Evolutionary conservation across 2,329 filamentous ascomycete genomes (phyloP), one percentile per base, ranked within the genome.

Genomic region (Fusarium sp.): DNA sequence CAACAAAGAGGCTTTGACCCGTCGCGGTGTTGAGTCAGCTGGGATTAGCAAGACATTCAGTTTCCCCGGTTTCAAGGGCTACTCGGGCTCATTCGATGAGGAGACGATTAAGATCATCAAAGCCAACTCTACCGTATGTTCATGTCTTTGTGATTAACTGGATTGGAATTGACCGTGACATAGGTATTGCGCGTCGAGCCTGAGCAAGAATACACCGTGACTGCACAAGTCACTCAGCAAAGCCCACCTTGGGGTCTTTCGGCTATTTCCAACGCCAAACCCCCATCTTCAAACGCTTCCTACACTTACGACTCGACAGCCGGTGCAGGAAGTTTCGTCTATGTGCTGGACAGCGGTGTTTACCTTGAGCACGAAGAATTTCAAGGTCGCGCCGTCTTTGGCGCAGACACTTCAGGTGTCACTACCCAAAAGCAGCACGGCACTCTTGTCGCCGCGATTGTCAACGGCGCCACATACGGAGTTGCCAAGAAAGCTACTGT

Each of bases 401-500:
- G 32, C 0, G 34, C 61, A 6, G 64, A 68, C 8, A 68, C 59
- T 1, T 63, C 46, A 12, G 64, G 64, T 4, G 13, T 53, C 1
- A 0, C 8, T 3, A 68, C 12, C 3, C n/a, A 68, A 2, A 57
- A 60, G 8, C 10, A 25, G 4, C 66, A 68, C 4, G 64, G 64
- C 7, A 68, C 66, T 3, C 59, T 64, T 4, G 66, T 68, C 7
- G 64, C 59, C 2, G 66, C 64, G 0, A 53, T 64, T 3, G n/a
- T 68, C 7, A 63, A 63, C 13, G 59, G 59, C 18, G 46, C 25
- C 1, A 65, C 64, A 4, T 68, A 68, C 3, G 66, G 66, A 4
- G 66, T 68, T 23, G 66, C 66, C 1, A 68, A 68, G 25, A 64
- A 68, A 11, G 66, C 66, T 0, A 59, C 54, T 1, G 41, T 68